phyloP scores from a whole-genome alignment of 805 yeast genomes.

The Sugiyamaella lignohabitans region DNA sequence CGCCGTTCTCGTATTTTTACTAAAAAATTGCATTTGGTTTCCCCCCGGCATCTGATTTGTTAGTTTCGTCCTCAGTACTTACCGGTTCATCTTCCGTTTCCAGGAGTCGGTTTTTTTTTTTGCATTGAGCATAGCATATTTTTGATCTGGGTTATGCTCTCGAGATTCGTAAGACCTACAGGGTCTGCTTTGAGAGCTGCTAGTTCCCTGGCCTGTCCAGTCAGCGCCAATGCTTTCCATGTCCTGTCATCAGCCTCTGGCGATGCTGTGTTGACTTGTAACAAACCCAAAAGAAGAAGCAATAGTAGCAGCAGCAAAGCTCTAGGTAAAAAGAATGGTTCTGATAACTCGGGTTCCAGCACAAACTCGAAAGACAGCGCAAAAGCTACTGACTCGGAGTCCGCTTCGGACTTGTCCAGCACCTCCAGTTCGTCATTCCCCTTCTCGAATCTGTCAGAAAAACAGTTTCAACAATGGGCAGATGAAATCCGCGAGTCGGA shows the following conservation, averaged over 20 bases:
- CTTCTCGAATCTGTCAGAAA: conserved; percentile 12
- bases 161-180: neutral
- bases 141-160: too few relatives aligned
- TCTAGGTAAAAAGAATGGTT: too few relatives aligned
- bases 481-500: conserved; percentile 14
- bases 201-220: neutral
- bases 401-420: neutral
- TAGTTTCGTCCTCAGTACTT: too few relatives aligned
- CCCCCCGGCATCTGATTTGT: too few relatives aligned
- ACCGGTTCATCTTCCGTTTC: too few relatives aligned
- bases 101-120: too few relatives aligned
- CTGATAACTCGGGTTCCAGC: neutral
- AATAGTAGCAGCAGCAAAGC: too few relatives aligned
- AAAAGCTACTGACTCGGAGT: neutral
- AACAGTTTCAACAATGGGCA: conserved; percentile 15
- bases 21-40: too few relatives aligned
- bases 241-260: neutral
- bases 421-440: conserved; percentile 9
- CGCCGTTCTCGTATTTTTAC: too few relatives aligned
- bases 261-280: neutral
- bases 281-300: neutral
- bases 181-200: neutral
- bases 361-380: neutral
- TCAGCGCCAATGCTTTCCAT: neutral
- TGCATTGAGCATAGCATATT: too few relatives aligned